These are phyloP conservation scores for Daldinia caldariorum DNA, from an alignment of 495 filamentous ascomycete genomes.

Conservation along the genomic window DNA sequence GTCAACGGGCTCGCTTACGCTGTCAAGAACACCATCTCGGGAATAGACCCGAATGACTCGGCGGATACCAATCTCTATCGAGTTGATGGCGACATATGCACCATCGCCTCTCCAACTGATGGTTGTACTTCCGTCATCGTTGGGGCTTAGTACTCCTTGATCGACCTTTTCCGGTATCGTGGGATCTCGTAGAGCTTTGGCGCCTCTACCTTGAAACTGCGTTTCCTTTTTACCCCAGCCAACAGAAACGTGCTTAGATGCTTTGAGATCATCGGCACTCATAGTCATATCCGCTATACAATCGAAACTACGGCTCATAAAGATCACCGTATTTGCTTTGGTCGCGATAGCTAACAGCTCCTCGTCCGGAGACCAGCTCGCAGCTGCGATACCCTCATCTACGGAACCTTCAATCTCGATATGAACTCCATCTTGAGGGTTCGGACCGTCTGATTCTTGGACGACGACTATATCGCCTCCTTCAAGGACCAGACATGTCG, in stretches of 20 bases:
- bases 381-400: constrained; percentile 87
- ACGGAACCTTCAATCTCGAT: constrained; percentile 96
- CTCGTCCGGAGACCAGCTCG: constrained; percentile 94
- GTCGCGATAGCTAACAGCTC: constrained; percentile 87
- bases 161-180: constrained; percentile 95
- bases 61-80: constrained; percentile 69
- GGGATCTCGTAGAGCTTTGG: constrained; percentile 82
- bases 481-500: constrained; percentile 82
- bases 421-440: constrained; percentile 55
- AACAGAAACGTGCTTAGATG: constrained; percentile 94
- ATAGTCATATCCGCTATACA: constrained; percentile 77
- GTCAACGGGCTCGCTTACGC: constrained; percentile 93
- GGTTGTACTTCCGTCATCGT: constrained; percentile 73
- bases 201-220: constrained; percentile 94
- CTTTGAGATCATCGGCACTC: constrained; percentile 77
- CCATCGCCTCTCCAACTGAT: constrained; percentile 97
- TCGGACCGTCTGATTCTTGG: constrained; percentile 72
- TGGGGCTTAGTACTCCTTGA: constrained; percentile 75
- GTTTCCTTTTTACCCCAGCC: constrained; percentile 99
- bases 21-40: constrained; percentile 87
- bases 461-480: constrained; percentile 91
- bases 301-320: constrained; percentile 94
- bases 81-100: constrained; percentile 87
- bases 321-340: constrained; percentile 78
- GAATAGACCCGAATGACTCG: constrained; percentile 88